Conservation (phyloP, 345 rosid genomes). For the Eucalyptus curtisii region DNA sequence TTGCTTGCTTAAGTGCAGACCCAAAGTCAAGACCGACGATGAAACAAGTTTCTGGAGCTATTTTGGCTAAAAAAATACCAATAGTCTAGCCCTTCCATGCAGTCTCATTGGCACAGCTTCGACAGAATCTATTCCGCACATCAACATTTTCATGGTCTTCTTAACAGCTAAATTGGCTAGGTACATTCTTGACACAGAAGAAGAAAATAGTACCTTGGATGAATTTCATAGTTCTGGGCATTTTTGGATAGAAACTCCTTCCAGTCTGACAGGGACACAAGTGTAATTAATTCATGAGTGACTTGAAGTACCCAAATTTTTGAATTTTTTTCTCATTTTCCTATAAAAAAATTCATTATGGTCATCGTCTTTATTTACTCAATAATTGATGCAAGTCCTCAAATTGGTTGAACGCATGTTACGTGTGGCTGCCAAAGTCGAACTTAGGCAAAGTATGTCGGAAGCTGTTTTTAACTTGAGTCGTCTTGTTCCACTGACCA, state of each 20-base stretch:
- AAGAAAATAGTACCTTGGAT: not conserved
- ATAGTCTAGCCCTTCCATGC: not conserved
- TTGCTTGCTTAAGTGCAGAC: not conserved
- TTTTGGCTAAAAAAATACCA: not conserved
- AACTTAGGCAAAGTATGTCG: not conserved
- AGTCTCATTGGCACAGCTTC: not conserved
- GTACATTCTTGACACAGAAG: not conserved
- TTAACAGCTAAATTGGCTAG: not conserved
- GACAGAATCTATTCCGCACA: not conserved
- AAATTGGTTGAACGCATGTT: not conserved
- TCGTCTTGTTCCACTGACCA: not conserved
- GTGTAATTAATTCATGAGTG: not conserved
- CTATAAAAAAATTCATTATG: not conserved
- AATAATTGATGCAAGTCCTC: not conserved
- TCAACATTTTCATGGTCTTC: not conserved
- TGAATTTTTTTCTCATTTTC: not conserved
- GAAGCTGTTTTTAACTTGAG: not conserved
- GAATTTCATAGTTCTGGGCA: too few relatives aligned
- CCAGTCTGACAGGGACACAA: not conserved
- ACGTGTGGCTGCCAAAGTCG: not conserved
- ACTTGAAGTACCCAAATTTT: not conserved
- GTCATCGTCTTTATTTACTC: too few relatives aligned
- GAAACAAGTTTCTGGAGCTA: not conserved
- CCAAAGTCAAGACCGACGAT: not conserved
- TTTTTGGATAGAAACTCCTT: too few relatives aligned